These are phyloP conservation scores for Polymyxa betae DNA, from an alignment of 208 protist species.

Conservation along the genomic window DNA sequence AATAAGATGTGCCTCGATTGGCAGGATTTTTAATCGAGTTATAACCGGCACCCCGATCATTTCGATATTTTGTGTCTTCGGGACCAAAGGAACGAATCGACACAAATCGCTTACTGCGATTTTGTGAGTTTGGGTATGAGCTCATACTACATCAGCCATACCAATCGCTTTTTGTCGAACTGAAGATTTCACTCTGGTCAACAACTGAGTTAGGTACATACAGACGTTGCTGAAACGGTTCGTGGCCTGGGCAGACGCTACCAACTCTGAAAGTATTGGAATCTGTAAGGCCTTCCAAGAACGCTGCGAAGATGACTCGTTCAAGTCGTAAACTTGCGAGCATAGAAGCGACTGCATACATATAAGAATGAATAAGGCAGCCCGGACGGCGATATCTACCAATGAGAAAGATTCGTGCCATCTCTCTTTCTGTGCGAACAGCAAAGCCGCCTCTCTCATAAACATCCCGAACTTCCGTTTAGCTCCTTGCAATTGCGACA, in stretches of 20 bases:
- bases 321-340: not conserved
- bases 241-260: not conserved
- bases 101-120: not conserved
- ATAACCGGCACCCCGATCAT: not conserved
- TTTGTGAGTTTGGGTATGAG: not conserved
- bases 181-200: conserved; percentile 1
- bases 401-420: not conserved
- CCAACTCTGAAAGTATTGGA: not conserved
- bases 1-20: too few relatives aligned
- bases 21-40: conserved; percentile 22
- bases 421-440: not conserved
- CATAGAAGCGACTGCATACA: not conserved
- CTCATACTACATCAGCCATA: not conserved
- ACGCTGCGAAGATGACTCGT: not conserved
- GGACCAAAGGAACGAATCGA: not conserved
- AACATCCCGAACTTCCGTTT: conserved; percentile 42
- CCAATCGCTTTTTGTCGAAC: not conserved
- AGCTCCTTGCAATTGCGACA: not conserved
- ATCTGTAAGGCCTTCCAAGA: not conserved
- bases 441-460: conserved; percentile 13
- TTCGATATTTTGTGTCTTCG: not conserved
- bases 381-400: not conserved
- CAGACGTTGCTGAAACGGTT: not conserved
- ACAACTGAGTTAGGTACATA: not conserved
- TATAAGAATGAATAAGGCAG: not conserved